A percentile compares a stretch with the other conserved stretches of the same genome.
These are phyloP conservation scores for Lagenidium giganteum DNA, from an alignment of 352 stramenopile species.

Conservation along the genomic window DNA sequence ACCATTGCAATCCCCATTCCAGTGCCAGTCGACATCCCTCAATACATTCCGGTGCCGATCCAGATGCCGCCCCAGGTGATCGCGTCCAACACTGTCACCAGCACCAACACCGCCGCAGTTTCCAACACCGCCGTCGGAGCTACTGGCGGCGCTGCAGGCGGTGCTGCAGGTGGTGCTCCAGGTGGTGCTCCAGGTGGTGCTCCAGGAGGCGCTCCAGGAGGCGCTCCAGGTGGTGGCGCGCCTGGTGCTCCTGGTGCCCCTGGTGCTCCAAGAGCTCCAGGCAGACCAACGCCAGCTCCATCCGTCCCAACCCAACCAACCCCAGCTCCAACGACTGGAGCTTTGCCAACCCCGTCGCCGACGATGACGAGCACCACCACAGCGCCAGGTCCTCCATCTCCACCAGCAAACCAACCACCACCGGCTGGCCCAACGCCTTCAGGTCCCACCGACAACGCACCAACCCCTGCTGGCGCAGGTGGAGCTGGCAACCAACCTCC, in stretches of 20 bases:
- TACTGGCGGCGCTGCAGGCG: not conserved
- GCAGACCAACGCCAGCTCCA: slow-evolving; percentile 1
- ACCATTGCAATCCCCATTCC: slow-evolving; percentile 5
- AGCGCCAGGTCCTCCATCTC: no score
- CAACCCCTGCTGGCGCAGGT: no score
- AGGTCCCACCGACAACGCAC: no score
- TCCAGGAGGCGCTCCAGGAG: not conserved
- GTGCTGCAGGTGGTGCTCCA: no score
- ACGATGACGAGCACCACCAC: not conserved
- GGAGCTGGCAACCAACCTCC: no score
- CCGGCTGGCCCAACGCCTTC: no score
- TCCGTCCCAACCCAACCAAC: not conserved
- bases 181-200: not conserved
- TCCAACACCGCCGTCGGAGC: not conserved
- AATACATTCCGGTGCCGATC: slow-evolving; percentile 4
- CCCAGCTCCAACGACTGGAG: not conserved
- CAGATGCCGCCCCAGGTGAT: not conserved
- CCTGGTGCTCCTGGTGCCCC: not conserved
- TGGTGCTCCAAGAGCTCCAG: not conserved
- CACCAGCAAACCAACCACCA: no score
- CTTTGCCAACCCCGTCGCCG: not conserved
- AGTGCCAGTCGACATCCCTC: slow-evolving; percentile 1
- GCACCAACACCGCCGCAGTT: not conserved
- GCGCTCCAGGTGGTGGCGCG: no score
- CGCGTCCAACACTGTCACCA: not conserved